Conservation (phyloP, 768 basidiomycete genomes). For the Glaciozyma antarctica region DNA sequence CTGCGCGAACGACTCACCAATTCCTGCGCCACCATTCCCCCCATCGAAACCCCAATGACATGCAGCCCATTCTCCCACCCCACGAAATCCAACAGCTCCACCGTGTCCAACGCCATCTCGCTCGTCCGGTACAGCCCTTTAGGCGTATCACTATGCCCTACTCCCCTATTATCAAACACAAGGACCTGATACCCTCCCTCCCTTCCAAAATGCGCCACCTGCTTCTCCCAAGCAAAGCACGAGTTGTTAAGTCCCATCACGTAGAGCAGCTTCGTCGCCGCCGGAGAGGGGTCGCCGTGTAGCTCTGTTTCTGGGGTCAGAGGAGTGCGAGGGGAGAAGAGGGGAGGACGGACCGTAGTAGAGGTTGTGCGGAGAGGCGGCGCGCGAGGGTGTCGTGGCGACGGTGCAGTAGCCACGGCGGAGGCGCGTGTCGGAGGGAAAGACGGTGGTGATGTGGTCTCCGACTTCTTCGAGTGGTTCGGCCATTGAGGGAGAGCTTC, state of each 20-base stretch:
- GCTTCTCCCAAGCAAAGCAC: slow-evolving; percentile 27
- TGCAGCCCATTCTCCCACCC: slow-evolving; percentile 15
- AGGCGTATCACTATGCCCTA: slow-evolving; percentile 24
- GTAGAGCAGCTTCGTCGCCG: slow-evolving; percentile 6
- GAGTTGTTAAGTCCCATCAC: slow-evolving; percentile 27
- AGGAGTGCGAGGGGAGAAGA: background rate
- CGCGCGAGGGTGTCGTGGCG: background rate
- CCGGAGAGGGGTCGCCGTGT: slow-evolving; percentile 9
- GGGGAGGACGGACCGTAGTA: slow-evolving; percentile 15
- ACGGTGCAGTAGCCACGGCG: slow-evolving; percentile 11
- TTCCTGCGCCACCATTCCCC: slow-evolving; percentile 33
- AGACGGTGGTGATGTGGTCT: slow-evolving; percentile 2
- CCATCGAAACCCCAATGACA: slow-evolving; percentile 30
- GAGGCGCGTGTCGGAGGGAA: slow-evolving; percentile 6
- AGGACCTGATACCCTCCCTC: slow-evolving; percentile 20
- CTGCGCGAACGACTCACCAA: slow-evolving; percentile 6
- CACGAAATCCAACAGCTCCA: slow-evolving; percentile 26
- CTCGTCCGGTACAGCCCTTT: slow-evolving; percentile 15
- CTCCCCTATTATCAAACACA: slow-evolving; percentile 35
- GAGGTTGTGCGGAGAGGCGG: background rate
- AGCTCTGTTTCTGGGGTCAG: slow-evolving; percentile 5
- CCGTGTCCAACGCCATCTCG: slow-evolving; percentile 28
- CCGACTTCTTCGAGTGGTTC: background rate
- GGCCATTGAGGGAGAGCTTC: too few species aligned
- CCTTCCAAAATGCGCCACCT: slow-evolving; percentile 17